Percentiles rank a stretch among this genome's conserved stretches.
phyloP scores from a whole-genome alignment of 805 yeast genomes.

The Suhomyces pyralidae region DNA sequence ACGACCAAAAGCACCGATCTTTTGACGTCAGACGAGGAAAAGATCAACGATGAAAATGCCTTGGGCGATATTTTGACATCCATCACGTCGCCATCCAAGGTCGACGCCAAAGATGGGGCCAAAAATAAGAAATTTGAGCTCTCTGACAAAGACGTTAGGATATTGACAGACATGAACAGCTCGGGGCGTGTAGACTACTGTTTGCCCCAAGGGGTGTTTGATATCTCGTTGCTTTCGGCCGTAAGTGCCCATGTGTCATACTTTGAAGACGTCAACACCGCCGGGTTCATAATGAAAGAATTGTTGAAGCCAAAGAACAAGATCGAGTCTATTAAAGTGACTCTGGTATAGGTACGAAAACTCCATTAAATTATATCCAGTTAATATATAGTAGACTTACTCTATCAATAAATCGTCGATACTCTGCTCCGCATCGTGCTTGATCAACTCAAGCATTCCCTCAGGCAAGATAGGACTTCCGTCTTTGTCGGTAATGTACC shows the following conservation, averaged over 20 bases:
- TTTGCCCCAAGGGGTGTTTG: constrained; percentile 74
- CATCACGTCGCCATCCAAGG: constrained; percentile 17
- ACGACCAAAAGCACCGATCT: constrained; percentile 1
- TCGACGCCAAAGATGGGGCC: constrained; percentile 12
- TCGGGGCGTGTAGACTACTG: constrained; percentile 81
- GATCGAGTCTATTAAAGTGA: constrained; percentile 1
- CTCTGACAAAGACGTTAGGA: constrained; percentile 24
- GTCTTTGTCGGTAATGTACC: constrained; percentile 67
- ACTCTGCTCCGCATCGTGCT: constrained; percentile 79
- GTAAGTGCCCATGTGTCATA: constrained; percentile 86
- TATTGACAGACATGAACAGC: constrained; percentile 52
- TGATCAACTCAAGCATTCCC: constrained; percentile 87
- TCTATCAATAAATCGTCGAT: constrained; percentile 59
- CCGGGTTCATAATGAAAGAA: constrained; percentile 71
- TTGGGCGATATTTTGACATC: constrained; percentile 38
- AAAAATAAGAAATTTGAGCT: constrained; percentile 25
- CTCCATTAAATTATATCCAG: neutral
- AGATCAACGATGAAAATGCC: constrained; percentile 32
- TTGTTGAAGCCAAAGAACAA: constrained; percentile 28
- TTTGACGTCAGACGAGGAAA: constrained; percentile 10
- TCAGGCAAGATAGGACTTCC: constrained; percentile 82
- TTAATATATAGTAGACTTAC: constrained; percentile 3
- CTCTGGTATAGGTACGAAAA: neutral
- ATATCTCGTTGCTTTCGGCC: constrained; percentile 75
- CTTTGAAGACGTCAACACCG: constrained; percentile 82